Evolutionary conservation across 257 asterid species (phyloP).

Genomic region (Thymus quinquecostatus): DNA sequence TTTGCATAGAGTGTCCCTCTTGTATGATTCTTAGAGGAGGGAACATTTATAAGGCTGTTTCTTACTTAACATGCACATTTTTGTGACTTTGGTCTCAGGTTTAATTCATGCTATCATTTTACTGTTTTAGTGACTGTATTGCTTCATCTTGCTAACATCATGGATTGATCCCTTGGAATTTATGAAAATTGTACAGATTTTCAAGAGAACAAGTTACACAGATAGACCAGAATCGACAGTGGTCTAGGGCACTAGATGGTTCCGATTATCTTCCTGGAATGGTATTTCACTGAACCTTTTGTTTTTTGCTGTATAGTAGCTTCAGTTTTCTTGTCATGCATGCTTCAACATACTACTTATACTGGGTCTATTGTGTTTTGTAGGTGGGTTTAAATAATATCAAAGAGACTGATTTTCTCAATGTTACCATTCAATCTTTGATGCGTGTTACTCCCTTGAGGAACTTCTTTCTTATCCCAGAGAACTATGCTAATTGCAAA

Average conservation of each 20-base stretch:
- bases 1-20: background rate
- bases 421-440: slow-evolving; percentile 93
- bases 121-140: background rate
- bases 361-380: slow-evolving; percentile 20
- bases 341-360: background rate
- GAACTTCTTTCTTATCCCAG: slow-evolving; percentile 95
- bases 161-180: slow-evolving; percentile 18
- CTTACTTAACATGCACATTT: slow-evolving; percentile 11
- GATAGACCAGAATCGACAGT: slow-evolving; percentile 78
- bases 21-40: background rate
- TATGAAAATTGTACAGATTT: slow-evolving; percentile 56
- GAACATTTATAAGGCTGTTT: background rate
- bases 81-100: background rate
- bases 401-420: slow-evolving; percentile 95
- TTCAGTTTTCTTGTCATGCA: slow-evolving; percentile 10
- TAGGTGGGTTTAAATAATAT: slow-evolving; percentile 98
- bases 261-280: slow-evolving; percentile 99
- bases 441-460: slow-evolving; percentile 98
- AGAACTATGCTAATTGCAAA: slow-evolving; percentile 77
- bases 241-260: slow-evolving; percentile 99
- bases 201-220: slow-evolving; percentile 71
- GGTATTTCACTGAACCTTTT: slow-evolving; percentile 45
- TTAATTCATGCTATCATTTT: background rate
- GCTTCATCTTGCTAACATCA: slow-evolving; percentile 12
- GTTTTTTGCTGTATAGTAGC: slow-evolving; percentile 3